These are phyloP conservation scores for Moniliella sp. DNA, from an alignment of 1,284 basidiomycete genomes.

Conservation along the genomic window DNA sequence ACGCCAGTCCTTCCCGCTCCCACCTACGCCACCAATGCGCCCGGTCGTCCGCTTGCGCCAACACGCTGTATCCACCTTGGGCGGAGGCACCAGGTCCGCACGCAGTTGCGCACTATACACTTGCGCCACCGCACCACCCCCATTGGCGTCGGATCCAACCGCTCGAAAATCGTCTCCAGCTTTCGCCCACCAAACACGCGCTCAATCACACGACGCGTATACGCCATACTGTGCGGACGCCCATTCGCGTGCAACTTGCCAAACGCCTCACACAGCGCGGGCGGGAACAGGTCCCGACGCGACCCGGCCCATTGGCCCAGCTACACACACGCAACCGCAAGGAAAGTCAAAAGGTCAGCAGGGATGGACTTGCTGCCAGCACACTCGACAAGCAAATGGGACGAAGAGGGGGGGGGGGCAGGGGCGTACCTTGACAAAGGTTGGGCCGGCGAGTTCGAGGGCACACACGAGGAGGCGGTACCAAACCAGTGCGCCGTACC, in stretches of 20 bases:
- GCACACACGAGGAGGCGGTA: slow-evolving; percentile 64
- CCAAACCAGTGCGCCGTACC: slow-evolving; percentile 50
- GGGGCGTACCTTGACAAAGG: slow-evolving; percentile 92
- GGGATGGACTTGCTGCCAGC: no score
- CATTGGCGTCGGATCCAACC: slow-evolving; percentile 66
- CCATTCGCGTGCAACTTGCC: slow-evolving; percentile 73
- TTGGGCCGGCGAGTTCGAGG: slow-evolving; percentile 87
- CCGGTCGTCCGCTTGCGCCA: no score
- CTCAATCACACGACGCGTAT: slow-evolving; percentile 67
- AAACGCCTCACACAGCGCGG: slow-evolving; percentile 65
- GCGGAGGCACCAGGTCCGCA: slow-evolving; percentile 52
- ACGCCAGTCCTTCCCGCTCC: no score
- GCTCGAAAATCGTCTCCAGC: slow-evolving; percentile 75
- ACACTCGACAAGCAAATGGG: no score
- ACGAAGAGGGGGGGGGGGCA: no score
- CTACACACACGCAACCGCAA: slow-evolving; percentile 39
- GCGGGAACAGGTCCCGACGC: slow-evolving; percentile 76
- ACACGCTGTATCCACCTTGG: no score
- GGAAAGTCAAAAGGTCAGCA: slow-evolving; percentile 1
- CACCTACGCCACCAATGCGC: no score
- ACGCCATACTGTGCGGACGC: slow-evolving; percentile 55
- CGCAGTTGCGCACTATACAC: slow-evolving; percentile 69
- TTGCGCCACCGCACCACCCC: slow-evolving; percentile 94
- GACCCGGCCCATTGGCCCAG: slow-evolving; percentile 96
- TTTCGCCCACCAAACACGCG: slow-evolving; percentile 47